Evolutionary conservation across 2,329 filamentous ascomycete species (phyloP).

Genomic region (Trichoderma koningiopsis): DNA sequence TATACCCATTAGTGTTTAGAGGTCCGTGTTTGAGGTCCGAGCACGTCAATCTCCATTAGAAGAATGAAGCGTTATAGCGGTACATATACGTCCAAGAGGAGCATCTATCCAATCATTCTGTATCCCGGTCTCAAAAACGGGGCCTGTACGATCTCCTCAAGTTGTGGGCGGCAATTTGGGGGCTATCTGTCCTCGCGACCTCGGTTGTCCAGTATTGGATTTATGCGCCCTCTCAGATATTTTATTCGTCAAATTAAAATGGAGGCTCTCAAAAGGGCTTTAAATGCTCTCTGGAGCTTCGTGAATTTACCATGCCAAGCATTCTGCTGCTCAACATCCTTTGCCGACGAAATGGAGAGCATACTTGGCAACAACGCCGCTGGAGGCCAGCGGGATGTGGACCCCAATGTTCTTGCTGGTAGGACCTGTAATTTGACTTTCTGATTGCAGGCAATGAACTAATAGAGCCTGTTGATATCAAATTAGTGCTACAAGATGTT

Average conservation of each 20-base stretch:
- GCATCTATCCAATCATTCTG: not conserved
- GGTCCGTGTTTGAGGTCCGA: not conserved
- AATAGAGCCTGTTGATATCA: not conserved
- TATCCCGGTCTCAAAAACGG: not conserved
- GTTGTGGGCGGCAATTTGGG: not conserved
- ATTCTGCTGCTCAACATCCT: not conserved
- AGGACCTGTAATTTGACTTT: not conserved
- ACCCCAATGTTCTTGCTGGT: conserved; percentile 1
- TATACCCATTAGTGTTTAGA: not conserved
- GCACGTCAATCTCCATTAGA: not conserved
- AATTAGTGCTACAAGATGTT: not conserved
- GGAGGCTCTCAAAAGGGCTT: not conserved
- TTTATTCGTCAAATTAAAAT: not conserved
- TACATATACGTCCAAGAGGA: not conserved
- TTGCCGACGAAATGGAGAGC: not conserved
- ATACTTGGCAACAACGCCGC: not conserved
- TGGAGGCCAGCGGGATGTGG: not conserved
- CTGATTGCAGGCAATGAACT: not conserved
- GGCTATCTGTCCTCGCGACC: not conserved
- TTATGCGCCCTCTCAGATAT: not conserved
- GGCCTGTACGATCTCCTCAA: not conserved
- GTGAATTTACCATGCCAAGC: not conserved
- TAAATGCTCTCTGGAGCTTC: not conserved
- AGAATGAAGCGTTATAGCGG: not conserved
- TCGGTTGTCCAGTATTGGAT: not conserved